Evolutionary conservation across 2,329 filamentous ascomycete genomes (phyloP), one percentile per base, ranked within the genome.

Genomic region (Xylariaceae sp.): DNA sequence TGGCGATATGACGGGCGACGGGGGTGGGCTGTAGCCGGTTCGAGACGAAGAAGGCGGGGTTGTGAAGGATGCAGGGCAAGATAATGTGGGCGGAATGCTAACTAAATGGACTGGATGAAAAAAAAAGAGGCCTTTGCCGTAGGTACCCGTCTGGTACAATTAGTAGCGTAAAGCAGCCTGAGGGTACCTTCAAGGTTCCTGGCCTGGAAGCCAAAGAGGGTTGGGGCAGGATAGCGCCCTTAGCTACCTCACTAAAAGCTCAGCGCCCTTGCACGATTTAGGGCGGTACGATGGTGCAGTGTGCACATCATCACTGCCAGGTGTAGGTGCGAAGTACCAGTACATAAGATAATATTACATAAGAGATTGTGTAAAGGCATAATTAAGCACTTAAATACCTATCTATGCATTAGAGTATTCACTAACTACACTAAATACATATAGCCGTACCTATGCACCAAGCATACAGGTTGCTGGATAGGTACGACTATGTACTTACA

Each of bases 31-130:
- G 47, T 44, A 34, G 51, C 49, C 50, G 53, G 51, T 47, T 46
- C 52, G 56, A 56, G 51, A 46, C 32, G 47, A 37, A 52, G 52
- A 58, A 51, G 57, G 57, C 57, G 57, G 57, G 57, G 57, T 59
- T 57, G 55, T 44, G 41, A 55, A 55, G 55, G 47, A 56, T 58
- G 47, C 54, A 57, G 55, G 52, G 49, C 21, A 47, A 42, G 45
- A 54, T 48, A 47, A 49, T 52, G 49, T 51, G 54, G 53, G 50
- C 50, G 49, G 43, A 46, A 47, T 54, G 49, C 43, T 52, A 57
- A 56, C 26, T 26, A 26, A 34, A 52, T 55, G 55, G 52, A 49
- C 41, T 49, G 50, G 19, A 56, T 19, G 34, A 50, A 58, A 55
- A 54, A 47, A 44, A 42, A 45, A 39, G n/a, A 39, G 21, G 13